Percentiles rank a stretch among this genome's conserved stretches.
phyloP scores from a whole-genome alignment of 2,329 filamentous ascomycete genomes.

The Orbilia quercus region DNA sequence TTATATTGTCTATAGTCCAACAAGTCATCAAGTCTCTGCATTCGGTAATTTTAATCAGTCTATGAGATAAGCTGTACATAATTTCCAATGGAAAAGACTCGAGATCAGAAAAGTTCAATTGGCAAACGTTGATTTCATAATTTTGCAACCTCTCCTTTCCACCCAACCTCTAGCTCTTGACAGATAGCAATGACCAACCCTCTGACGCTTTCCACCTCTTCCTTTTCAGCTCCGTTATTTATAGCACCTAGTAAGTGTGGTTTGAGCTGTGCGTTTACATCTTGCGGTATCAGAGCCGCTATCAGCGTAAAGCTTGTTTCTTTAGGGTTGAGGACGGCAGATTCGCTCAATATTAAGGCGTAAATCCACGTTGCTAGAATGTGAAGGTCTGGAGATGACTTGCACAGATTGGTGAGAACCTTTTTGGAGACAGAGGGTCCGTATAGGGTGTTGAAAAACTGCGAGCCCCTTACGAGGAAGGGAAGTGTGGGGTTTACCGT shows the following conservation, averaged over 20 bases:
- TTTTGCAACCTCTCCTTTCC: slow-evolving; percentile 46
- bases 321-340: slow-evolving; percentile 64
- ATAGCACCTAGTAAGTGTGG: slow-evolving; percentile 68
- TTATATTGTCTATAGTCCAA: background rate
- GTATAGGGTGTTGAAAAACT: slow-evolving; percentile 67
- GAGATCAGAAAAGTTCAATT: too few relatives aligned
- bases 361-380: slow-evolving; percentile 67
- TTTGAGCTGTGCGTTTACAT: slow-evolving; percentile 69
- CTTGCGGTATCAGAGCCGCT: slow-evolving; percentile 67
- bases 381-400: slow-evolving; percentile 67
- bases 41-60: too few relatives aligned
- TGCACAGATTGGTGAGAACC: slow-evolving; percentile 67
- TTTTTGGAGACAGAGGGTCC: slow-evolving; percentile 65
- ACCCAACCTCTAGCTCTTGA: slow-evolving; percentile 63
- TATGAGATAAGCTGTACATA: too few relatives aligned
- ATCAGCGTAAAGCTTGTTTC: slow-evolving; percentile 69
- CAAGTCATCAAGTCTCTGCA: too few relatives aligned
- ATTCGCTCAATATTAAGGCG: slow-evolving; percentile 67
- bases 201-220: slow-evolving; percentile 67
- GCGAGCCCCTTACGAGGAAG: slow-evolving; percentile 64
- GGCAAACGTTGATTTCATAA: slow-evolving; percentile 8
- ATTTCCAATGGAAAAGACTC: too few relatives aligned
- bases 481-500: slow-evolving; percentile 63
- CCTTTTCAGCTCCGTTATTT: slow-evolving; percentile 67
- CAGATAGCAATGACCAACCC: slow-evolving; percentile 66